Evolutionary conservation across 805 yeast species (phyloP).

Genomic region (Myxozyma neotropica): DNA sequence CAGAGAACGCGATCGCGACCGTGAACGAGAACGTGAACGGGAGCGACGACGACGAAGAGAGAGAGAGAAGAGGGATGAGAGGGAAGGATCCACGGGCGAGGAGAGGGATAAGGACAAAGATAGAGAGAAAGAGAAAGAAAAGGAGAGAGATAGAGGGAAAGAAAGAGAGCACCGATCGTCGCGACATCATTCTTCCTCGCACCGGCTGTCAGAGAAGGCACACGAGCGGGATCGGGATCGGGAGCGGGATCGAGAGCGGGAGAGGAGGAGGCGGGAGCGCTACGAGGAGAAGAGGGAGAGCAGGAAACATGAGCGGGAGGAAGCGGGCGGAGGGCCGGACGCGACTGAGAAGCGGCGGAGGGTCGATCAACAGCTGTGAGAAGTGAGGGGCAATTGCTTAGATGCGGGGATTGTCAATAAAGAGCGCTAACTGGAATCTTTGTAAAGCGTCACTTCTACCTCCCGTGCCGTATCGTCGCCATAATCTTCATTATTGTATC

Average conservation of each 20-base stretch:
- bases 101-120: conserved; percentile 8
- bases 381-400: no score
- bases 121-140: conserved; percentile 4
- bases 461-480: no score
- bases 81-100: conserved; percentile 23
- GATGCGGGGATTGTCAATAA: no score
- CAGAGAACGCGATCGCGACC: conserved; percentile 9
- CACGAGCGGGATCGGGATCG: conserved; percentile 7
- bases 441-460: no score
- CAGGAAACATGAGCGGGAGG: conserved; percentile 20
- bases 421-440: no score
- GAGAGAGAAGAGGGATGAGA: conserved; percentile 16
- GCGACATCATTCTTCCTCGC: background rate
- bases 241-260: conserved; percentile 8
- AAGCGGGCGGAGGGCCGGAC: background rate
- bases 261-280: conserved; percentile 15
- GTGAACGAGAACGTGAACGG: conserved; percentile 10
- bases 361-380: background rate
- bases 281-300: conserved; percentile 1
- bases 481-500: no score
- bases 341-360: background rate
- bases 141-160: conserved; percentile 21
- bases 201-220: background rate
- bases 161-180: background rate
- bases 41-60: conserved; percentile 14